Base-by-base conservation (phyloP, 2,329 filamentous ascomycete species). In the Aureobasidium leucospermi region DNA sequence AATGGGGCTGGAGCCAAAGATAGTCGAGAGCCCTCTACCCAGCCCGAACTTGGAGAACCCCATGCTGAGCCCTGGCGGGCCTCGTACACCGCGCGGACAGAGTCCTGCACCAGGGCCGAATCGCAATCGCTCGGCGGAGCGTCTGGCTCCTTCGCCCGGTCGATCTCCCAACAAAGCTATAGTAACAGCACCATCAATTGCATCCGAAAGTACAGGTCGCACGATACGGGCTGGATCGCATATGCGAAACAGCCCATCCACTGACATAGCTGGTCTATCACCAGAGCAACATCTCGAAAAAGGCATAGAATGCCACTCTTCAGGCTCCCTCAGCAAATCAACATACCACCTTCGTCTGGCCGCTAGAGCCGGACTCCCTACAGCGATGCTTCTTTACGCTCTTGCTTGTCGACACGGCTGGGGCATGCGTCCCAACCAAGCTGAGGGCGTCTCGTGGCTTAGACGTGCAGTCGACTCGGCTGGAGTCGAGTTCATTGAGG, bases 261-360 rank as follows among this genome's bases (percentile, higher is more conserved):
- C 59, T 23, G 60, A 64, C 3, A 64, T 65, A 43, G 81, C 84
- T 2, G 88, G 91, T 34, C 85, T 90, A 69, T 87, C 89, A 3
- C 81, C 90, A 0, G 92, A 97, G 65, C 88, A 97, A 61, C 93
- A 99, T 70, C 83, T 97, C 47, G 82, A 87, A 31, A 94, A 93
- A 74, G 94, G 90, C 8, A 94, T 99, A 60, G 86, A 90, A 63
- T 87, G 90, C 61, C 94, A 99, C 69, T 90, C 96, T 70, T 85
- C 86, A 48, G 93, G 93, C 16, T 87, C 89, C 10, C 78, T 96
- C 32, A 91, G 92, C 63, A 92, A 97, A 73, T 97, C 93, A 0
- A 97, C 94, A 0, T 99, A 97, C 70, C 94, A 99, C 70, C 81
- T 99, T 46, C 88, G 94, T 36, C 83, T 96, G 61, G 94, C 94